These are phyloP conservation scores for Capsella bursapastoris DNA, from an alignment of 345 rosid genomes.

Conservation along the genomic window DNA sequence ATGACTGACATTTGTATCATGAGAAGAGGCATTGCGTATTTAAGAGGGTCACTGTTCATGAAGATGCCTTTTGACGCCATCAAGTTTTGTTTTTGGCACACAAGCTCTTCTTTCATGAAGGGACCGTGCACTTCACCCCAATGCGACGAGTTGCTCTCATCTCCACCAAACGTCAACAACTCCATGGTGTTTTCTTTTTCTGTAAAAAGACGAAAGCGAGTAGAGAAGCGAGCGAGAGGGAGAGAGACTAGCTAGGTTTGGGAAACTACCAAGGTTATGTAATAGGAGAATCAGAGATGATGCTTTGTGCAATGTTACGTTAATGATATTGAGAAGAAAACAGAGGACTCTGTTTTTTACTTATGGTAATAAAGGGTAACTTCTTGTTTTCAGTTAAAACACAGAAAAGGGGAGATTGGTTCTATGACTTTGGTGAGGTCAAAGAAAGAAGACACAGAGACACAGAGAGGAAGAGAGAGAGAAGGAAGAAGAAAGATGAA, in stretches of 20 bases:
- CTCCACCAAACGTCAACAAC: background rate
- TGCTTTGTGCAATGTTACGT: constrained; percentile 19
- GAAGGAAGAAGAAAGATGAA: constrained; percentile 23
- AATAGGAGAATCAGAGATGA: constrained; percentile 19
- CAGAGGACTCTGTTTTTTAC: constrained; percentile 43
- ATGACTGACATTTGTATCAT: constrained; percentile 40
- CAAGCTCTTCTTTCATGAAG: constrained; percentile 34
- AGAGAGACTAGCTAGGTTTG: background rate
- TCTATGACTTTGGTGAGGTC: constrained; percentile 11
- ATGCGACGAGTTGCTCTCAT: constrained; percentile 4
- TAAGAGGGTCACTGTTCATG: constrained; percentile 39
- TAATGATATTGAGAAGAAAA: constrained; percentile 28
- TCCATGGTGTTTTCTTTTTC: constrained; percentile 19
- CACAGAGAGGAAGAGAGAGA: constrained; percentile 21
- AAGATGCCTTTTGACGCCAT: constrained; percentile 37
- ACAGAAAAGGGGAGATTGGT: constrained; percentile 15
- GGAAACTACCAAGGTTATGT: constrained; percentile 16
- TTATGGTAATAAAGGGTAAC: constrained; percentile 16
- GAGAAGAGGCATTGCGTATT: constrained; percentile 38
- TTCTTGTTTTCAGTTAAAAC: constrained; percentile 1
- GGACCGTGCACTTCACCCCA: constrained; percentile 42
- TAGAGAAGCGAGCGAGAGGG: background rate
- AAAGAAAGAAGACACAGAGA: background rate
- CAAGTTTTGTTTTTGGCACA: constrained; percentile 34
- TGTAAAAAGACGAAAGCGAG: background rate